These are phyloP conservation scores for Mycosphaerella arachidis DNA, from an alignment of 2,329 filamentous ascomycete genomes.

Conservation along the genomic window DNA sequence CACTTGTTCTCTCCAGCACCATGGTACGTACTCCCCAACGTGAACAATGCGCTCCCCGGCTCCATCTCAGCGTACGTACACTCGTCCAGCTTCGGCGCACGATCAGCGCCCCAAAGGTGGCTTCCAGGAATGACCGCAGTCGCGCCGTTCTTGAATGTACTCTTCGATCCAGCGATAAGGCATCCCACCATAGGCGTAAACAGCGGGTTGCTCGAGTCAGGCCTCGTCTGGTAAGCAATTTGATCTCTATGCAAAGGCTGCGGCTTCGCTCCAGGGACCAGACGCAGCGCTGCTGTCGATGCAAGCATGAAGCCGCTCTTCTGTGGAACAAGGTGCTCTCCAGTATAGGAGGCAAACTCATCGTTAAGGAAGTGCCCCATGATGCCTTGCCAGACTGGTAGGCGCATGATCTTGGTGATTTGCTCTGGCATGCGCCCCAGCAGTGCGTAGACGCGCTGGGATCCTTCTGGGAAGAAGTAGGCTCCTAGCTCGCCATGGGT, in stretches of 20 bases:
- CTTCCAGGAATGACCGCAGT: not conserved
- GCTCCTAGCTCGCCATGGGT: slow-evolving; percentile 1
- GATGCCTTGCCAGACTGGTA: slow-evolving; percentile 1
- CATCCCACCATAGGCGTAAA: not conserved
- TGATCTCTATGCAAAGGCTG: not conserved
- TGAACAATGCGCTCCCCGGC: not conserved
- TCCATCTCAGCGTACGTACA: not conserved
- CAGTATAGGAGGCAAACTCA: slow-evolving; percentile 1
- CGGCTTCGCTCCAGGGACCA: not conserved
- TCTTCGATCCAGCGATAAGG: not conserved
- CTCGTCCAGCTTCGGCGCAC: not conserved
- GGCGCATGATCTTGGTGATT: not conserved
- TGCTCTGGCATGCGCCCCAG: slow-evolving; percentile 1
- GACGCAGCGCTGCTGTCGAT: not conserved
- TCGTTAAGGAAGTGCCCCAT: slow-evolving; percentile 3
- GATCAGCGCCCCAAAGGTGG: not conserved
- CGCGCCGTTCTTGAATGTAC: not conserved
- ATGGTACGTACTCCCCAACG: not conserved
- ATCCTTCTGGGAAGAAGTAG: slow-evolving; percentile 2
- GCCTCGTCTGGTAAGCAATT: too few species aligned
- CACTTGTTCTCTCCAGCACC: not conserved
- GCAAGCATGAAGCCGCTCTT: not conserved
- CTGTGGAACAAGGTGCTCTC: not conserved
- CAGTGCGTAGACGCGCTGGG: not conserved
- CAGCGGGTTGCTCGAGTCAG: too few species aligned